Percentiles rank a stretch among this genome's conserved stretches.
Conservation (phyloP, 148 eudicot genomes). For the Rhododendron griersonianum region DNA sequence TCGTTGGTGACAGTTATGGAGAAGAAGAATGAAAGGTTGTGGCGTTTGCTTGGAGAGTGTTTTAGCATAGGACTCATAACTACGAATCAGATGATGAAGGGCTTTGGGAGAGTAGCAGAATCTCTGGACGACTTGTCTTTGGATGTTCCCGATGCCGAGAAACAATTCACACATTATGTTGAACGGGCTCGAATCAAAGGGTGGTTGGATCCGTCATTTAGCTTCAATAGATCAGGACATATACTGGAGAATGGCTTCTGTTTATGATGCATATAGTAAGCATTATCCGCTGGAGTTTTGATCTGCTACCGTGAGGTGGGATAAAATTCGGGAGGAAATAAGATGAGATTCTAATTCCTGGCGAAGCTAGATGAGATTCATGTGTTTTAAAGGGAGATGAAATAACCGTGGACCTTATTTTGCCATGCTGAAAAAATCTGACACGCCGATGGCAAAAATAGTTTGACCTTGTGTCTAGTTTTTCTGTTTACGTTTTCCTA, state of each 20-base stretch:
- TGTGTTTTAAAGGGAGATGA: neutral
- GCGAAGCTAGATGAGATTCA: neutral
- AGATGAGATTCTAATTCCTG: neutral
- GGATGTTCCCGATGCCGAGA: conserved; percentile 51
- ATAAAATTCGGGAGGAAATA: neutral
- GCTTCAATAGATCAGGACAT: conserved; percentile 3
- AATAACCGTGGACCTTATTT: neutral
- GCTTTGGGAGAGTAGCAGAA: conserved; percentile 49
- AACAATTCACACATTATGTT: conserved; percentile 32
- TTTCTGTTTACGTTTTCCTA: neutral
- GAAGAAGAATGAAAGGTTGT: conserved; percentile 45
- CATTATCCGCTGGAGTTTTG: neutral
- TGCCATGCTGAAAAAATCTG: neutral
- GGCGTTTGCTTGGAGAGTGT: conserved; percentile 42
- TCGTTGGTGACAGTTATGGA: conserved; percentile 38
- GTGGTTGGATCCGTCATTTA: conserved; percentile 44
- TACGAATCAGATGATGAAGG: conserved; percentile 55
- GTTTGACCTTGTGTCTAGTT: neutral
- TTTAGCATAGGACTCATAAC: conserved; percentile 44
- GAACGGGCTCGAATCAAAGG: conserved; percentile 31
- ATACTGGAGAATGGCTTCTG: neutral
- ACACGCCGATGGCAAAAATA: neutral
- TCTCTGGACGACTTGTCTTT: conserved; percentile 46
- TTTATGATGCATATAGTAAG: neutral
- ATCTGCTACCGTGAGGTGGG: neutral